Base-by-base conservation (phyloP, 179 eudicot species). In the Dionaea muscipula region DNA sequence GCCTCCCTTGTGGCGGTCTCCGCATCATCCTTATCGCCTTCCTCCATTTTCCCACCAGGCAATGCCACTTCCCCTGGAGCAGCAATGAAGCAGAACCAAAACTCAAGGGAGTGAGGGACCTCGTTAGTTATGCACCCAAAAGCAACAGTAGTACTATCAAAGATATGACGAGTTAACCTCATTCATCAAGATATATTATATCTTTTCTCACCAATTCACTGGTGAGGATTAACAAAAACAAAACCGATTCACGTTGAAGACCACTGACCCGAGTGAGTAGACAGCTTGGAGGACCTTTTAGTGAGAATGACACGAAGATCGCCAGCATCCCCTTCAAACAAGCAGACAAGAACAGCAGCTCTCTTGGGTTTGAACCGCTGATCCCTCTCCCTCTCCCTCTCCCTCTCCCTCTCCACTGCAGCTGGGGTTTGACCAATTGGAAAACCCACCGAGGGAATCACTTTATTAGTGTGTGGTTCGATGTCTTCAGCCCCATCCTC, bases 311-410 rank as follows among this genome's bases (percentile, higher is more conserved):
- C 97, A 39, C 94, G 68, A 22, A 86, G 67, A 46, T 72, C 76
- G 6, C 85, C 84, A 60, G 46, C 12, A 38, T 71, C 77, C 37
- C 69, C 97, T 75, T 90, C 90, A 68, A 76, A 86, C 8, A 90
- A 57, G 66, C 97, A 90, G 24, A 90, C 60, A 51, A 90, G 78
- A 54, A 90, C 95, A 61, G 97, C 95, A 1, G 91, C 97, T 57
- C 78, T 86, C 57, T 80, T 81, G 57, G 87, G 83, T 51, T 46
- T 68, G 46, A 81, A 78, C 10, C 40, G 0, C 9, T 45, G 50
- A 15, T 44, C 57, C n/a, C n/a, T n/a, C 22, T 55, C 55, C 14
- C 53, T 48, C 0, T 20, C 48, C 1, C 28, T 17, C 56, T 49
- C 59, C 41, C 57, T 59, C 47, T 35, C 73, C 56, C 26, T 70